Evolutionary conservation across 2,329 filamentous ascomycete genomes (phyloP).

Genomic region (Achaetomium macrosporum): DNA sequence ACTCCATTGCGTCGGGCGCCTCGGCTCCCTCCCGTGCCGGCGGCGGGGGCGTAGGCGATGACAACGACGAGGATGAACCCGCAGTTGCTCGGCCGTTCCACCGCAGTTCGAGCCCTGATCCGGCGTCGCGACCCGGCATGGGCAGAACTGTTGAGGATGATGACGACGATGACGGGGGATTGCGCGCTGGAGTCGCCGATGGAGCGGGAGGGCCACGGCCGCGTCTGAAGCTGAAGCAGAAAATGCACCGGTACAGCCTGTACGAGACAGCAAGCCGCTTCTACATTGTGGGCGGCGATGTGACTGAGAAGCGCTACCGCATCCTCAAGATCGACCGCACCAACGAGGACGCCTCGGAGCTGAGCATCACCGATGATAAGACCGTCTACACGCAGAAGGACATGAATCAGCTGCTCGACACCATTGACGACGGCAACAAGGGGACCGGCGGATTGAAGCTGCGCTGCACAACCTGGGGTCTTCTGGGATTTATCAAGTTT

Average conservation of each 20-base stretch:
- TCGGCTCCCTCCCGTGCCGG: conserved; percentile 18
- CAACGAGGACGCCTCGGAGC: conserved; percentile 62
- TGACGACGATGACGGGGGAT: conserved; percentile 26
- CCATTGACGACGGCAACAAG: conserved; percentile 93
- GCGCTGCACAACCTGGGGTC: conserved; percentile 85
- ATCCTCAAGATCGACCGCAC: conserved; percentile 94
- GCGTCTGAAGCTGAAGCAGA: conserved; percentile 46
- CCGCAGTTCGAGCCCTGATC: conserved; percentile 49
- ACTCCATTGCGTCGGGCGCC: conserved; percentile 26
- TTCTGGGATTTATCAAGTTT: conserved; percentile 92
- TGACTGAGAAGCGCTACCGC: conserved; percentile 80
- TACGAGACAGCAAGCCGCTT: conserved; percentile 93
- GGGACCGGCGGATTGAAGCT: conserved; percentile 83
- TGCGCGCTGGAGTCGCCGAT: conserved; percentile 25
- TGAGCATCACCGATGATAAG: conserved; percentile 87
- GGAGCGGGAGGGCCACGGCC: conserved; percentile 18
- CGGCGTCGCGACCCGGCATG: conserved; percentile 27
- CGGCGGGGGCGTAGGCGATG: conserved; percentile 30
- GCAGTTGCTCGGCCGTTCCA: conserved; percentile 53
- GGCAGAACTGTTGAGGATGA: conserved; percentile 23
- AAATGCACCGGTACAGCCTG: conserved; percentile 95
- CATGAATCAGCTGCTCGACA: conserved; percentile 87
- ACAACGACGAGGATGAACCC: conserved; percentile 54
- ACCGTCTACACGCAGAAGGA: conserved; percentile 89
- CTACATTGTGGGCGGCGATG: conserved; percentile 89